phyloP scores from a whole-genome alignment of 768 basidiomycete genomes.

The Royoungia palumana region DNA sequence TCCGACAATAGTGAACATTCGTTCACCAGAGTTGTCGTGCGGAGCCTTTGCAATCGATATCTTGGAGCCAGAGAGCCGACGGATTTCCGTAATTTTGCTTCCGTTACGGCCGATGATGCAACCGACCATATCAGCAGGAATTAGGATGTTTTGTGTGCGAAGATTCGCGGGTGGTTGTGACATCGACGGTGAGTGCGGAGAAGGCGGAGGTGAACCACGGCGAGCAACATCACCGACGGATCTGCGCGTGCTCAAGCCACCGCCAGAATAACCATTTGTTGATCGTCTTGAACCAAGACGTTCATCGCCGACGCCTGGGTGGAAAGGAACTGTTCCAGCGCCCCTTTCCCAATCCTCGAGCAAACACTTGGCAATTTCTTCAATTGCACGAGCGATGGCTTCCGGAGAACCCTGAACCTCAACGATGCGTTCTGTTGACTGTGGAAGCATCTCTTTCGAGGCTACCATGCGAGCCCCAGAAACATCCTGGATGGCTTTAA shows the following conservation, averaged over 20 bases:
- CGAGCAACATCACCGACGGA: constrained; percentile 55
- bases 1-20: constrained; percentile 99
- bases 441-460: constrained; percentile 98
- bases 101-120: constrained; percentile 96
- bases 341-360: constrained; percentile 97
- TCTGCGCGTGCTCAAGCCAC: constrained; percentile 54
- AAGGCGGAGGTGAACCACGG: constrained; percentile 41
- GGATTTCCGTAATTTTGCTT: constrained; percentile 98
- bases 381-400: constrained; percentile 87
- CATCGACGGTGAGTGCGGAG: constrained; percentile 41
- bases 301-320: constrained; percentile 82
- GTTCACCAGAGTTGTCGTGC: constrained; percentile 98
- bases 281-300: constrained; percentile 49
- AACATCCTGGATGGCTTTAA: constrained; percentile 96
- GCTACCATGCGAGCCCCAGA: constrained; percentile 98
- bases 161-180: constrained; percentile 71
- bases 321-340: constrained; percentile 91
- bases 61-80: constrained; percentile 94
- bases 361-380: constrained; percentile 93
- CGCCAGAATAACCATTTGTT: constrained; percentile 50
- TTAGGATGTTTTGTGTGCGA: constrained; percentile 98
- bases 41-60: constrained; percentile 98
- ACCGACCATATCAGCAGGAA: constrained; percentile 99
- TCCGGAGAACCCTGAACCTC: constrained; percentile 95
- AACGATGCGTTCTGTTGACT: constrained; percentile 98